These are phyloP conservation scores for Claviceps monticola DNA, from an alignment of 2,329 filamentous ascomycete species.

Conservation along the genomic window DNA sequence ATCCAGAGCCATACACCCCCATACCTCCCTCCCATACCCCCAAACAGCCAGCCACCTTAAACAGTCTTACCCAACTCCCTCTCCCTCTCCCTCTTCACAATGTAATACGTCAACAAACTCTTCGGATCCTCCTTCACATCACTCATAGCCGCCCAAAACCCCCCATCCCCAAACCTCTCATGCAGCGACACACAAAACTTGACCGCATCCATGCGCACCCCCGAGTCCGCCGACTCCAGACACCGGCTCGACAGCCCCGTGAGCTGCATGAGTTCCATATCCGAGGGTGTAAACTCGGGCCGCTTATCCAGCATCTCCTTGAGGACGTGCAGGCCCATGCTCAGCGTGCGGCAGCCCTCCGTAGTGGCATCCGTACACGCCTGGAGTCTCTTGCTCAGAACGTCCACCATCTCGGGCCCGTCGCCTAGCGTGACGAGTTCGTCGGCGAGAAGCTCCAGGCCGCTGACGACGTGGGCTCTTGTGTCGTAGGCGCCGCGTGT, in stretches of 20 bases:
- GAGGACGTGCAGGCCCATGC: conserved; percentile 51
- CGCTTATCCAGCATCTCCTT: conserved; percentile 42
- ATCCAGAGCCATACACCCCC: too few species aligned
- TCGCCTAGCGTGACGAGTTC: conserved; percentile 57
- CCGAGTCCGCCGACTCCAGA: conserved; percentile 46
- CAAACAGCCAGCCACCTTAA: neutral
- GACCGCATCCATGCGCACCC: conserved; percentile 61
- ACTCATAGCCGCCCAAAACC: conserved; percentile 56
- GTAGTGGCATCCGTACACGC: conserved; percentile 24
- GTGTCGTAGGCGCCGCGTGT: conserved; percentile 54
- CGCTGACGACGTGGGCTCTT: conserved; percentile 57
- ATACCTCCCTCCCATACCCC: neutral
- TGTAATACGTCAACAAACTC: conserved; percentile 69
- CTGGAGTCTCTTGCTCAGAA: conserved; percentile 36
- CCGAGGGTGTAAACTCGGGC: conserved; percentile 32
- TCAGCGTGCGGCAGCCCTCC: conserved; percentile 38
- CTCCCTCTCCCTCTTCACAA: conserved; percentile 56
- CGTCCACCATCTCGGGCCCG: conserved; percentile 42
- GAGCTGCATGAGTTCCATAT: conserved; percentile 37
- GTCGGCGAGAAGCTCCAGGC: conserved; percentile 58
- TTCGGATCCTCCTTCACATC: conserved; percentile 57
- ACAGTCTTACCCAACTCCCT: conserved; percentile 28
- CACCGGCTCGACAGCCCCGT: conserved; percentile 39
- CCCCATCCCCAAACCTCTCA: conserved; percentile 40
- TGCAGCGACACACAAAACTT: conserved; percentile 65